Evolutionary conservation across 495 filamentous ascomycete genomes (phyloP).

Genomic region (Physcia stellaris): DNA sequence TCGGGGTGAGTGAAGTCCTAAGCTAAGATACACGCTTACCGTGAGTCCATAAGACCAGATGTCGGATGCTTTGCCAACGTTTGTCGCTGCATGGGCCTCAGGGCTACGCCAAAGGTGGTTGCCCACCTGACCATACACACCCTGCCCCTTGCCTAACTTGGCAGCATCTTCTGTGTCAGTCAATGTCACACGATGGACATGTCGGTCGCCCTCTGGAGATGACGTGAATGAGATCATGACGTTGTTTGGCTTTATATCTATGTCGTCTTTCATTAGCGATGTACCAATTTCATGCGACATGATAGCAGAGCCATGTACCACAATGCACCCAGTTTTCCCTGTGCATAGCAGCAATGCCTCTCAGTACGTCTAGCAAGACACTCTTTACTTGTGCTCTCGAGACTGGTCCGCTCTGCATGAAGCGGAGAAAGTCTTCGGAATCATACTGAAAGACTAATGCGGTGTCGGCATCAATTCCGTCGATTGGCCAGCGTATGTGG

Average conservation of each 20-base stretch:
- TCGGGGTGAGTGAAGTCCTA: neutral
- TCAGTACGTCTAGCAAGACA: neutral
- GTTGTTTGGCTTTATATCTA: neutral
- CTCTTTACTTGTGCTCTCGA: neutral
- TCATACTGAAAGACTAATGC: neutral
- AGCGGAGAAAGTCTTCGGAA: neutral
- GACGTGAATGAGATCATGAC: neutral
- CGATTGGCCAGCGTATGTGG: neutral
- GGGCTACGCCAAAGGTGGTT: neutral
- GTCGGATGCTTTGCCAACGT: neutral
- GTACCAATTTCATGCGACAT: no score
- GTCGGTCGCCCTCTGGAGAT: neutral
- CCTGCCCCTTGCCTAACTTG: neutral
- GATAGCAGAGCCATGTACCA: no score
- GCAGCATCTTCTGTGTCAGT: neutral
- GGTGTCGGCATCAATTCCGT: neutral
- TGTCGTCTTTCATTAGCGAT: neutral
- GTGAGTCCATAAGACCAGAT: neutral
- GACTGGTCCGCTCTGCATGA: neutral
- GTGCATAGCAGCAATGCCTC: neutral
- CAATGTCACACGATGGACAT: neutral
- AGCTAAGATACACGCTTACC: neutral
- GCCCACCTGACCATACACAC: neutral
- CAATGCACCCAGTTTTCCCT: neutral
- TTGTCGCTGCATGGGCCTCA: neutral